Evolutionary conservation across 2,329 filamentous ascomycete genomes (phyloP).

Genomic region (Zelopaecilomyces penicillatus): DNA sequence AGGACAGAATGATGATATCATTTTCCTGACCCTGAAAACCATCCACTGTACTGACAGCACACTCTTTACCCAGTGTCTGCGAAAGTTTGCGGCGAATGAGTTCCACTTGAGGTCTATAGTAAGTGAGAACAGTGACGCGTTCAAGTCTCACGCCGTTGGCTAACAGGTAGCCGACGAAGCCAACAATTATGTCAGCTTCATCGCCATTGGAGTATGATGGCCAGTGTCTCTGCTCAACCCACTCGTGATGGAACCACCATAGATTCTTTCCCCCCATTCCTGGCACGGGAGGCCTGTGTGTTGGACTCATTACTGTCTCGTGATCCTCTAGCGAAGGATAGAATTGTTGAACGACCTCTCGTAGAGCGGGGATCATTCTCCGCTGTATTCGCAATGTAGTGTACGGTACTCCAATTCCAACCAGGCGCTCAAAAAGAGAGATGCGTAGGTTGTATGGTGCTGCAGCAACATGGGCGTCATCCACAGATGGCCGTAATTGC

Average conservation of each 20-base stretch:
- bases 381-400: conserved; percentile 61
- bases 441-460: conserved; percentile 59
- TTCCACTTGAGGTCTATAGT: conserved; percentile 78
- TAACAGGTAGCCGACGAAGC: conserved; percentile 63
- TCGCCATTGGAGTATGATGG: conserved; percentile 52
- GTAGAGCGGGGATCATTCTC: conserved; percentile 40
- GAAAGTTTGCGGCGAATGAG: conserved; percentile 44
- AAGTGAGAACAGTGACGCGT: conserved; percentile 74
- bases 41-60: conserved; percentile 71
- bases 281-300: conserved; percentile 30
- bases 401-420: conserved; percentile 56
- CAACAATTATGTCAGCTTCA: conserved; percentile 70
- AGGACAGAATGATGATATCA: conserved; percentile 68
- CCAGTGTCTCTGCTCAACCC: conserved; percentile 56
- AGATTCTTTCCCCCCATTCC: conserved; percentile 34
- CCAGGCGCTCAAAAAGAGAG: conserved; percentile 72
- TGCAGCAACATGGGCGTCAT: conserved; percentile 49
- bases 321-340: conserved; percentile 40
- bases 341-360: conserved; percentile 37
- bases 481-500: conserved; percentile 64
- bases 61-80: conserved; percentile 27
- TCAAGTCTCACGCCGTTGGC: conserved; percentile 52
- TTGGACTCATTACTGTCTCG: conserved; percentile 24
- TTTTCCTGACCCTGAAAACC: conserved; percentile 91
- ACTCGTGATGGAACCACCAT: conserved; percentile 42